Evolutionary conservation across 495 filamentous ascomycete genomes (phyloP), one percentile per base, ranked within the genome.

Genomic region (Talaromyces trachyspermus): DNA sequence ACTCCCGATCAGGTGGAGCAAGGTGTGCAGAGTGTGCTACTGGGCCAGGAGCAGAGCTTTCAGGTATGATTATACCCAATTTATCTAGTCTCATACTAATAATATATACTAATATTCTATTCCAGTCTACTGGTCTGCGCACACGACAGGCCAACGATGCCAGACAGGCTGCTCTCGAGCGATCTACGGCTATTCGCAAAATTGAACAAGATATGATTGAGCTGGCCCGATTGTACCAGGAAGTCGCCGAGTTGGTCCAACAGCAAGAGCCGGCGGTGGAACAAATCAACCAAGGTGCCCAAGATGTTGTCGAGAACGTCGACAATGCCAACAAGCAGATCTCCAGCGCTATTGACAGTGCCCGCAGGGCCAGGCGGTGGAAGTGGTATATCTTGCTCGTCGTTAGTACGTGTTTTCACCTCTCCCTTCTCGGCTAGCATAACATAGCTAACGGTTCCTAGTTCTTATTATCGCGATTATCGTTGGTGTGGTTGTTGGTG

Each of bases 351-450:
- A 83, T 95, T 39, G 69, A 70, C 25, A 94, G 85, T 51, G 90
- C 94, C n/a, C 69, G 81, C 55, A 76, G 77, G 43, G 81, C 84
- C 27, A 78, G 87, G 51, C 86, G 81, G 70, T 96, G 95, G 89
- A 98, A 97, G 86, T 98, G 92, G 92, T 91, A 87, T 59, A 95
- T 89, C 66, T 64, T 96, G 59, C 77, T 84, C 55, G 86, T 97
- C 53, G 59, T 76, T 52, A 70, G 86, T 90, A 80, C 69, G 85
- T 87, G 38, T 48, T 45, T 37, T 50, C 50, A 15, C 4, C 38
- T 8, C 48, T 33, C 11, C n/a, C 41, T 7, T 11, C 12, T 23
- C 2, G 18, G 23, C 22, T 25, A 18, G 11, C 14, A n/a, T n/a
- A n/a, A n/a, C n/a, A n/a, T n/a, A 40, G 30, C 52, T 54, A 46